phyloP scores from a whole-genome alignment of 768 basidiomycete genomes.

The Xerocomellus amylosporus region DNA sequence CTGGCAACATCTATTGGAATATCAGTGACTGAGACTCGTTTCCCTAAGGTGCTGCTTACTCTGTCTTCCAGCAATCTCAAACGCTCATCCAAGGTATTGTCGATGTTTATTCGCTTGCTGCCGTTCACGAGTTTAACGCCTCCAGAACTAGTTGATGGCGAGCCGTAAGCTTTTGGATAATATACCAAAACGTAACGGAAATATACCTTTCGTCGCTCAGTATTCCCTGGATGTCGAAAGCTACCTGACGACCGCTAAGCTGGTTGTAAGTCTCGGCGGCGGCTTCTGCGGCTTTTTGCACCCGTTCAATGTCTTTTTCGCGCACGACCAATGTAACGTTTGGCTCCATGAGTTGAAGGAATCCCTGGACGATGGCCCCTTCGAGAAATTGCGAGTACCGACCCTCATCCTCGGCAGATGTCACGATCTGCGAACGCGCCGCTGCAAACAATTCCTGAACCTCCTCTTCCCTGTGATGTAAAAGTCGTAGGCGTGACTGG shows the following conservation, averaged over 20 bases:
- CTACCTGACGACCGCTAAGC: slow-evolving; percentile 67
- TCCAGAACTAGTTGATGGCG: slow-evolving; percentile 57
- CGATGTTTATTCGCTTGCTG: slow-evolving; percentile 76
- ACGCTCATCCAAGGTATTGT: slow-evolving; percentile 94
- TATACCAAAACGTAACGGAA: not conserved
- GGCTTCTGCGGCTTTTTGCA: slow-evolving; percentile 57
- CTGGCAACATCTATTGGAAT: slow-evolving; percentile 83
- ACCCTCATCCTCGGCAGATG: slow-evolving; percentile 59
- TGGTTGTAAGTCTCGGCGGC: slow-evolving; percentile 71
- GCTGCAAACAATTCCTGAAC: slow-evolving; percentile 83
- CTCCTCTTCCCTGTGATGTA: slow-evolving; percentile 90
- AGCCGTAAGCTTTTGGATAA: not conserved
- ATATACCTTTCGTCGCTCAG: slow-evolving; percentile 69
- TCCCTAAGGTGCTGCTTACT: slow-evolving; percentile 55
- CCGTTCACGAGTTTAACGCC: slow-evolving; percentile 78
- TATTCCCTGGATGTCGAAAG: slow-evolving; percentile 56
- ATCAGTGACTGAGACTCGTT: not conserved
- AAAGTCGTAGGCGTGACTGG: slow-evolving; percentile 86
- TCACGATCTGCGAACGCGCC: slow-evolving; percentile 60
- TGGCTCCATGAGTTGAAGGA: slow-evolving; percentile 78
- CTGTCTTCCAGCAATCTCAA: slow-evolving; percentile 85
- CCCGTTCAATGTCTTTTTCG: slow-evolving; percentile 59
- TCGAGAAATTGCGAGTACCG: slow-evolving; percentile 83
- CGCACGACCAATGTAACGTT: slow-evolving; percentile 64
- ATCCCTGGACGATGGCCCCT: slow-evolving; percentile 80